Base-by-base conservation (phyloP, 306 rosid species). In the Castanea sativa region DNA sequence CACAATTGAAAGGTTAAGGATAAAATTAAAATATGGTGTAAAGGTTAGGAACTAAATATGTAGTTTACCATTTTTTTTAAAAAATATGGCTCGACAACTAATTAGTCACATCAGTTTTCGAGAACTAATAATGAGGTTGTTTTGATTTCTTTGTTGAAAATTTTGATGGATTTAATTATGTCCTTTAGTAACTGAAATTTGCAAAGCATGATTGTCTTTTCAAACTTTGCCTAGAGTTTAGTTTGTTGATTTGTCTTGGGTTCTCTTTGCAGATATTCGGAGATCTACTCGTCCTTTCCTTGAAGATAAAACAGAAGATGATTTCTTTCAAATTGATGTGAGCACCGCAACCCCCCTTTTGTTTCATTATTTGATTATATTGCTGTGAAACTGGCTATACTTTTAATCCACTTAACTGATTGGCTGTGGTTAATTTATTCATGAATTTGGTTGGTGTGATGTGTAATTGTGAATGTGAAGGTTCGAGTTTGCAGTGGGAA, bases 291-390 rank as follows among this genome's bases (percentile, higher is more conserved):
- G 98, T 74, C 95, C 97, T 5, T 95, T 92, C 83, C 92, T 89
- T 29, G 98, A 91, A 81, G 97, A 95, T 73, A 92, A 85, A 86
- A 81, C 91, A 6, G 94, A 92, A 71, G 98, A 91, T 64, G 99
- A 95, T 85, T 90, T 87, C 85, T 95, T 95, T 86, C 98, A 95
- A 82, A 92, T 95, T 83, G 99, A 95, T 82, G 99, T 92, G 81
- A 89, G 93, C 69, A 20, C 27, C 1, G 3, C 52, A 11, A 7
- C 51, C 52, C 16, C 8, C 16, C 53, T 13, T 13, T 9, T 38
- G n/a, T 33, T 65, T 33, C 23, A 32, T 65, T 8, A 6, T 32
- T 65, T 65, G 19, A 33, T 65, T 33, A 30, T 63, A 32, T 33
- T 30, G 45, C 49, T 16, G 23, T 65, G 71, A 32, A 29, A 29